Base-by-base conservation (phyloP, 2,329 filamentous ascomycete species). In the Penicillium aurantiogriseum region DNA sequence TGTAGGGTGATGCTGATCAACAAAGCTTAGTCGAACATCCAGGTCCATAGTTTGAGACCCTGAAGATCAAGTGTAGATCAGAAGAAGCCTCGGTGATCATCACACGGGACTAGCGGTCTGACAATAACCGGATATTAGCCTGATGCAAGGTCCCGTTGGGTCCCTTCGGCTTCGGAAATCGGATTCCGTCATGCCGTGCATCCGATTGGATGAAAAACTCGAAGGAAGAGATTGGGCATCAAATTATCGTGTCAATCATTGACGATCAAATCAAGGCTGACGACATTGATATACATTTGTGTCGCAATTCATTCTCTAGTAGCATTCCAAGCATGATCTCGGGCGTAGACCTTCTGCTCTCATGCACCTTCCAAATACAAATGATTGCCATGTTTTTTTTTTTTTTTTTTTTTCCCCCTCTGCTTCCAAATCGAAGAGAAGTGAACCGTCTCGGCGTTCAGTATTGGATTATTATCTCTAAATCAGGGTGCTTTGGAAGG, bases 261-360 rank as follows among this genome's bases (percentile, higher is more conserved):
- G 46, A 19, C n/a, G 38, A 51, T 51, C 53, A 15, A 5, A 35
- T 38, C 31, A 43, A 23, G 19, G 38, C 15, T 29, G 53, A 23
- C 13, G 39, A 44, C 13, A 9, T 31, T 38, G 46, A 35, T 44
- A 11, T 23, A 23, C 45, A 23, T 11, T 23, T 4, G 23, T 21
- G 23, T 55, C 46, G 39, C 46, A 55, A 35, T 51, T 51, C 46
- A 55, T 55, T 55, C 45, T 39, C n/a, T 7, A n/a, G 21, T 29
- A 9, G 19, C 51, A 54, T 54, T 54, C 51, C 36, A 47, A 4
- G 13, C 23, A n/a, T 31, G 17, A 17, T 54, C 17, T 27, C 35
- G 10, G 5, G 10, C 17, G 33, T 35, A 15, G 45, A 27, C 38
- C 44, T 5, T 43, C 29, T 55, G 11, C 25, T 50, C 33, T 44